Base-by-base conservation (phyloP, 768 basidiomycete species). In the Leccinellum albellum region DNA sequence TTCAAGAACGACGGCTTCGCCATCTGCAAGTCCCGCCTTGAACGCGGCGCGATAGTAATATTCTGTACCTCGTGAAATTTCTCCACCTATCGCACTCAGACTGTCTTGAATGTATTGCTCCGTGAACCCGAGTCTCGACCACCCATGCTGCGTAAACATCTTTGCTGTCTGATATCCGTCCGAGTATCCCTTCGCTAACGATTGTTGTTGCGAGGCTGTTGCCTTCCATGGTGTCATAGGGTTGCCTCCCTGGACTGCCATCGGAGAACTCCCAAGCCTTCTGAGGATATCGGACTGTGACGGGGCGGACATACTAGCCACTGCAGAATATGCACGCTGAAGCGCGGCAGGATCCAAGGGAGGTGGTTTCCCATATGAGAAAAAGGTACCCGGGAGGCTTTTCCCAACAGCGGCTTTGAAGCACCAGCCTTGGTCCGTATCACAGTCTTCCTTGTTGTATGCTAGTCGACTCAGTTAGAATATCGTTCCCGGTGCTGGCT, bases 341-440 rank as follows among this genome's bases (percentile, higher is more conserved):
- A 71, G 58, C 28, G 61, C 61, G 3, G 57, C 52, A 3, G 65
- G 50, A 52, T 68, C 66, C 6, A 61, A 55, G 6, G 65, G 54
- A 2, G 66, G 62, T 17, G 67, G 58, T 54, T 65, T 61, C 33
- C 74, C 74, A 66, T 82, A 86, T 0, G 80, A 75, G 65, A 77
- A 85, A 70, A 90, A 89, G 10, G 75, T 78, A 4, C 72, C 59
- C 0, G 87, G 86, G 5, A 89, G 77, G 37, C 70, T 76, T 13
- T 74, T 79, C 9, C 82, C 83, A 28, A 87, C 80, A 0, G 82
- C 83, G 3, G 76, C 69, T 52, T 76, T 80, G 76, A 89, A 88
- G 64, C 87, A 89, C 88, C 87, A 89, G 8, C 80, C 85, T 13
- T 76, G 75, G 56, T 87, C 85, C 20, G 73, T 67, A 7, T 78